Conservation (phyloP, 1,284 basidiomycete genomes). For the Vanrija humicola region DNA sequence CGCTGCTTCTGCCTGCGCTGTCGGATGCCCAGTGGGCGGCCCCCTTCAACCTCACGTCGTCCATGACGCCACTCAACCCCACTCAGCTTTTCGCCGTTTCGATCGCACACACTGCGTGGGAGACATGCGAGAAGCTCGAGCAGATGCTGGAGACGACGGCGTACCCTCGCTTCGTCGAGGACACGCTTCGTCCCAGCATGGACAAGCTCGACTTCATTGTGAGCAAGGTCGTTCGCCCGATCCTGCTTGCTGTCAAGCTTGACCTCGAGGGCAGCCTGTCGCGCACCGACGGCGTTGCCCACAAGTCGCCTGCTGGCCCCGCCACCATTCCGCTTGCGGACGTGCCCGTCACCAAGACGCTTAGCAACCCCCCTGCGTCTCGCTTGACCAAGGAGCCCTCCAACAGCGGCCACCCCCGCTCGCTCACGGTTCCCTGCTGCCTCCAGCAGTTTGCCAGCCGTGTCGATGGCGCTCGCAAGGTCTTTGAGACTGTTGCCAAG, state of each 20-base stretch:
- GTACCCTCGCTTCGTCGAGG: slow-evolving; percentile 52
- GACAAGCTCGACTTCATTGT: slow-evolving; percentile 54
- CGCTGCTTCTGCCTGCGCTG: slow-evolving; percentile 46
- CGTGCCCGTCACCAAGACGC: slow-evolving; percentile 25
- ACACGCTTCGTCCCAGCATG: slow-evolving; percentile 58
- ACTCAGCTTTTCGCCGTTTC: slow-evolving; percentile 45
- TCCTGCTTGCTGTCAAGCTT: slow-evolving; percentile 42
- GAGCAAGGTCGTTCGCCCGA: slow-evolving; percentile 47
- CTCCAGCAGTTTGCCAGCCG: slow-evolving; percentile 48
- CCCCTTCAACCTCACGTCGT: slow-evolving; percentile 34
- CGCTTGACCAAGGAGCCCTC: slow-evolving; percentile 40
- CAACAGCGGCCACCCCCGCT: slow-evolving; percentile 27
- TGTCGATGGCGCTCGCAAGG: slow-evolving; percentile 44
- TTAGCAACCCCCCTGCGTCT: slow-evolving; percentile 22
- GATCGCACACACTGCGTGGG: slow-evolving; percentile 49
- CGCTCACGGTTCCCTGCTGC: slow-evolving; percentile 37
- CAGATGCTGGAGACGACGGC: slow-evolving; percentile 43
- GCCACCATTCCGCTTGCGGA: slow-evolving; percentile 27
- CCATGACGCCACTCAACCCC: slow-evolving; percentile 41
- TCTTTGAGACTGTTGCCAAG: slow-evolving; percentile 41
- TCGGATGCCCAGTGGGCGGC: slow-evolving; percentile 41
- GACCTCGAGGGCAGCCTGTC: slow-evolving; percentile 42
- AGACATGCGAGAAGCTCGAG: slow-evolving; percentile 48
- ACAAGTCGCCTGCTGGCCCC: slow-evolving; percentile 35
- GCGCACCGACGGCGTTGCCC: slow-evolving; percentile 31